These are phyloP conservation scores for Trichoderma koningii DNA, from an alignment of 2,329 filamentous ascomycete species.

Conservation along the genomic window DNA sequence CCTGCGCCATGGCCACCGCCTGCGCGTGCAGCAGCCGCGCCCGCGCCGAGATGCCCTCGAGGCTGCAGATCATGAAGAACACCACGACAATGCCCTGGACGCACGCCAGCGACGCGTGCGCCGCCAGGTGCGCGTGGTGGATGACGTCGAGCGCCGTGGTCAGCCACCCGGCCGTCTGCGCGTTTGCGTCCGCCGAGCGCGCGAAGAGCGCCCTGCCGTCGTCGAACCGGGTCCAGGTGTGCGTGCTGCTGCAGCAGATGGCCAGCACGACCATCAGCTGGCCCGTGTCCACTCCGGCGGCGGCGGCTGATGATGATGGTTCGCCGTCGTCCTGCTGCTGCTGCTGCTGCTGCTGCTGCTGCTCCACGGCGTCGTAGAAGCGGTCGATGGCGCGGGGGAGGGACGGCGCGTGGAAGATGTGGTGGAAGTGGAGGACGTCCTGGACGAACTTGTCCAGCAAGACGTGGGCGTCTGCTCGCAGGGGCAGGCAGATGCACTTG, in stretches of 20 bases:
- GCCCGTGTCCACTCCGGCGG: constrained; percentile 31
- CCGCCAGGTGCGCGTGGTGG: constrained; percentile 38
- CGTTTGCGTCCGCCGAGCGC: constrained; percentile 35
- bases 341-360: constrained; percentile 3
- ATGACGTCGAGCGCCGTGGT: constrained; percentile 41
- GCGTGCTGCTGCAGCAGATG: constrained; percentile 38
- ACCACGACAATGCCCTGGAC: constrained; percentile 44
- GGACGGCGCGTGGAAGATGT: constrained; percentile 38
- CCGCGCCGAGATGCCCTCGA: constrained; percentile 42
- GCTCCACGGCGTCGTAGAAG: constrained; percentile 37
- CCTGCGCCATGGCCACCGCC: constrained; percentile 38
- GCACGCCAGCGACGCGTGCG: constrained; percentile 38
- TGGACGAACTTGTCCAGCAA: constrained; percentile 39
- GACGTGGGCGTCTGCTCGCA: constrained; percentile 36
- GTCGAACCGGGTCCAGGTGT: constrained; percentile 38
- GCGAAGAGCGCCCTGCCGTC: constrained; percentile 34
- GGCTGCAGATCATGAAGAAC: constrained; percentile 43
- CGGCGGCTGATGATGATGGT: not conserved
- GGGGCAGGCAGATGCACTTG: constrained; percentile 41
- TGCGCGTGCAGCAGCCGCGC: constrained; percentile 38
- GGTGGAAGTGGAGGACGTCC: constrained; percentile 39
- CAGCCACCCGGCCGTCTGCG: constrained; percentile 39
- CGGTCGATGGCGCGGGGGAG: constrained; percentile 35
- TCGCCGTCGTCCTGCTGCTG: not conserved
- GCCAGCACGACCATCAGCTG: constrained; percentile 36